Evolutionary conservation across 371 early-diverging fungal genomes (phyloP).

Genomic region (Apophysomyces variabilis): DNA sequence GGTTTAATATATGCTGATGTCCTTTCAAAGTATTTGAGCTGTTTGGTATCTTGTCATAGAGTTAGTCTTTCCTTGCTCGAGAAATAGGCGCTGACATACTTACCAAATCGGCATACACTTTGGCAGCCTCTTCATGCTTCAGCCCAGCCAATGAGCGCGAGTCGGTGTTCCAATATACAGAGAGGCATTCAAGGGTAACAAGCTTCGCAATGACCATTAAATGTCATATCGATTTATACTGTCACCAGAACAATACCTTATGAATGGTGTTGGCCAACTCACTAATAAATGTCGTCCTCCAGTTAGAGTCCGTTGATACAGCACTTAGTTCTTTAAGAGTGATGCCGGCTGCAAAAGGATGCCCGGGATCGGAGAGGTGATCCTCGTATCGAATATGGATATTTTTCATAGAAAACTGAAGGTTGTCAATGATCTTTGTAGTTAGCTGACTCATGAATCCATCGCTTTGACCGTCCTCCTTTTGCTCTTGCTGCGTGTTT

Average conservation of each 20-base stretch:
- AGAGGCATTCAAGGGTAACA: constrained; percentile 77
- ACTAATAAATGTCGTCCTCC: constrained; percentile 73
- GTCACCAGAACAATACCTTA: constrained; percentile 46
- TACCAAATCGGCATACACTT: constrained; percentile 61
- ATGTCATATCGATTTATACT: too few species aligned
- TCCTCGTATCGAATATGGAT: constrained; percentile 91
- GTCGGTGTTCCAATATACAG: constrained; percentile 92
- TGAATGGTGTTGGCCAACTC: constrained; percentile 68
- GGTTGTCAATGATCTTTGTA: constrained; percentile 85
- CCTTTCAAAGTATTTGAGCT: constrained; percentile 53
- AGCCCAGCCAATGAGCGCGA: constrained; percentile 65
- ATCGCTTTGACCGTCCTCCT: constrained; percentile 62
- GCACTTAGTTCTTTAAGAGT: constrained; percentile 82
- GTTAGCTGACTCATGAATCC: constrained; percentile 70
- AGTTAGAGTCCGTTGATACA: constrained; percentile 79
- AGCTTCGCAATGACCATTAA: constrained; percentile 41
- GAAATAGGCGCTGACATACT: neutral
- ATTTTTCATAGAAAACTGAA: constrained; percentile 86
- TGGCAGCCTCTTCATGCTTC: constrained; percentile 53
- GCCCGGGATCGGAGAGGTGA: constrained; percentile 62
- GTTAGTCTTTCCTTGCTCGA: neutral
- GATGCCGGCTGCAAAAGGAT: constrained; percentile 77
- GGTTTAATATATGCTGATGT: constrained; percentile 89
- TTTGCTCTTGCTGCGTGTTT: constrained; percentile 53
- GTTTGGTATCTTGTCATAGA: constrained; percentile 56